Evolutionary conservation across 768 basidiomycete species (phyloP).

Genomic region (Agrocybe praecox): DNA sequence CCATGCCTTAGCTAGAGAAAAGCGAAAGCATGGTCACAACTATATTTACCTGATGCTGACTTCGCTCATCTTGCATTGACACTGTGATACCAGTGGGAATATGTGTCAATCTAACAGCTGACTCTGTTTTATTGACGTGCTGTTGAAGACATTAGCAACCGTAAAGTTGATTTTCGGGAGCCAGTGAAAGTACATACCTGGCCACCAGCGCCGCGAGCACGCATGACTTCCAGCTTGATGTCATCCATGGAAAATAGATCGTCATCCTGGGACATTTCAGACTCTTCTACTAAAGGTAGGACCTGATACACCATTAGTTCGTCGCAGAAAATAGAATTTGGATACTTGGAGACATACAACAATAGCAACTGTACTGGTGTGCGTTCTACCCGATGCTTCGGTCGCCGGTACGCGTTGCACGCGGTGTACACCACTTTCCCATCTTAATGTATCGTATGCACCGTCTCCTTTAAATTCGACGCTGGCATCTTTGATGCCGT

Average conservation of each 20-base stretch:
- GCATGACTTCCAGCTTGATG: conserved; percentile 91
- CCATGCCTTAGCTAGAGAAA: neutral
- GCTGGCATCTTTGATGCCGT: conserved; percentile 79
- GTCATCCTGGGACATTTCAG: conserved; percentile 51
- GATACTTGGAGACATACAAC: conserved; percentile 56
- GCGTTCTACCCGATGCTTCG: conserved; percentile 84
- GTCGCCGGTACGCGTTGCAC: conserved; percentile 94
- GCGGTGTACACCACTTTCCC: conserved; percentile 96
- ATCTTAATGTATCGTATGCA: conserved; percentile 77
- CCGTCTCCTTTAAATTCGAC: conserved; percentile 79
- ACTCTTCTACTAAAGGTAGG: conserved; percentile 75
- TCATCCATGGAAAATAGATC: conserved; percentile 83
- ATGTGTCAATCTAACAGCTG: conserved; percentile 93
- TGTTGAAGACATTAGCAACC: conserved; percentile 28
- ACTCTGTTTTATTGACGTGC: conserved; percentile 99
- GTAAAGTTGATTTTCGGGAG: neutral
- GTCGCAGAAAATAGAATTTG: neutral
- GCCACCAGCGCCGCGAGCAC: conserved; percentile 94
- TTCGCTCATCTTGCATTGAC: conserved; percentile 97
- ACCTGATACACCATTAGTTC: conserved; percentile 51
- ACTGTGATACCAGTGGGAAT: conserved; percentile 92
- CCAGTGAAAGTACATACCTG: conserved; percentile 59
- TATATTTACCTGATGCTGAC: conserved; percentile 85
- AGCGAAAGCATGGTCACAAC: neutral
- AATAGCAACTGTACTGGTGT: conserved; percentile 89